phyloP scores from a whole-genome alignment of 2,329 filamentous ascomycete species.

The Fusarium hostae region DNA sequence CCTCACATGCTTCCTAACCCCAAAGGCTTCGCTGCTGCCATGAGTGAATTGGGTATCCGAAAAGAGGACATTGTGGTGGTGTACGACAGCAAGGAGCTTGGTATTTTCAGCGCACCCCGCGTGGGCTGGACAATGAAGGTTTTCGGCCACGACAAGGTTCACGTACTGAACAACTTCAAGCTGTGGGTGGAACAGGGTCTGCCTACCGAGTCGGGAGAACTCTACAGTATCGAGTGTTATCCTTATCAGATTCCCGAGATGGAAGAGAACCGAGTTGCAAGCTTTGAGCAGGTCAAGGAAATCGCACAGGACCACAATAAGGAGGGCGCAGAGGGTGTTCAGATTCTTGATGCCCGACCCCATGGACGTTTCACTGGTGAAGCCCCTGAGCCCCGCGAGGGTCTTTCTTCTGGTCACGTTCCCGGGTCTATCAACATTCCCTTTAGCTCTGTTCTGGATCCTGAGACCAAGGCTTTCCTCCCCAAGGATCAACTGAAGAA shows the following conservation, averaged over 20 bases:
- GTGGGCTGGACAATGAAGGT: constrained; percentile 93
- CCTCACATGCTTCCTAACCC: constrained; percentile 94
- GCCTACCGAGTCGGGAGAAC: constrained; percentile 82
- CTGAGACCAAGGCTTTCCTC: constrained; percentile 82
- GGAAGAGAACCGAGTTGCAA: constrained; percentile 73
- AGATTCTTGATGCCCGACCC: constrained; percentile 89
- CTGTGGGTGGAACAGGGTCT: constrained; percentile 88
- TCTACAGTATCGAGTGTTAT: constrained; percentile 74
- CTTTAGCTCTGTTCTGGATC: constrained; percentile 82
- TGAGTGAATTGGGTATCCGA: constrained; percentile 88
- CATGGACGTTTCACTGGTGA: constrained; percentile 82
- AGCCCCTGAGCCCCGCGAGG: constrained; percentile 86
- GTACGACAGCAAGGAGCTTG: constrained; percentile 90
- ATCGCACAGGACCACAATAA: constrained; percentile 81
- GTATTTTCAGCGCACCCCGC: constrained; percentile 92
- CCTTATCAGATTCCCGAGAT: constrained; percentile 72
- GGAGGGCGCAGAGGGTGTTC: constrained; percentile 83
- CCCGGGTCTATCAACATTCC: constrained; percentile 88
- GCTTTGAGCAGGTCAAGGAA: constrained; percentile 84
- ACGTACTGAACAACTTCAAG: constrained; percentile 95
- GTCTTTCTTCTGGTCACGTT: constrained; percentile 90
- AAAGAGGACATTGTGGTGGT: constrained; percentile 92
- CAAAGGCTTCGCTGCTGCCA: constrained; percentile 83
- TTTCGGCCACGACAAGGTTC: constrained; percentile 89
- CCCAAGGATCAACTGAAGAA: constrained; percentile 76